Conservation (phyloP, 2,329 filamentous ascomycete genomes). For the Alternaria consortialis region DNA sequence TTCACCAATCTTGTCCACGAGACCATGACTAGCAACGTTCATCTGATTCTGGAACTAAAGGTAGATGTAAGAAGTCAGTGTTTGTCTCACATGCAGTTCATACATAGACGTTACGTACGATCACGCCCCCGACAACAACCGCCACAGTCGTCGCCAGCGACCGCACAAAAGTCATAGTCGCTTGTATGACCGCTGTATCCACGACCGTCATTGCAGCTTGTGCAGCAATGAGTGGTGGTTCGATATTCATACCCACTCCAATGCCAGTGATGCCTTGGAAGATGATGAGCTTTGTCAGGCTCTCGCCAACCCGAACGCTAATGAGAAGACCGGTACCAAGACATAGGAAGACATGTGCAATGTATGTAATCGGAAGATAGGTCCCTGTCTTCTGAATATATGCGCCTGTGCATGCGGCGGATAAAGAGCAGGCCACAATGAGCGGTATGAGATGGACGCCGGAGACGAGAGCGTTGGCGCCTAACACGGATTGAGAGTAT, state of each 20-base stretch:
- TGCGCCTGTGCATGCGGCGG: conserved; percentile 55
- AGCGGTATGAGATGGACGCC: conserved; percentile 67
- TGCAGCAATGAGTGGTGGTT: conserved; percentile 61
- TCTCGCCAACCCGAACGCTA: conserved; percentile 9
- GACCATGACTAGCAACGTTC: conserved; percentile 56
- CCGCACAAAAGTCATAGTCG: conserved; percentile 56
- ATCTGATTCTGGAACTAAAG: conserved; percentile 55
- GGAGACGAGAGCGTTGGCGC: conserved; percentile 64
- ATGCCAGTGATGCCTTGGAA: conserved; percentile 59
- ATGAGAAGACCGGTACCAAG: conserved; percentile 29
- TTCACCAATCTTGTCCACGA: conserved; percentile 57
- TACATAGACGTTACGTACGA: conserved; percentile 23
- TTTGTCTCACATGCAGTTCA: background rate
- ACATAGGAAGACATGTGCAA: conserved; percentile 17
- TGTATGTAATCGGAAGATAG: conserved; percentile 38
- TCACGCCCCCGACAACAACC: conserved; percentile 56
- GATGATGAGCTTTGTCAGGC: conserved; percentile 48
- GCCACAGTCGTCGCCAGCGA: conserved; percentile 53
- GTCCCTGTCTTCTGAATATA: conserved; percentile 51
- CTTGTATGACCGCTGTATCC: conserved; percentile 58
- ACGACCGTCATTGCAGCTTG: conserved; percentile 49
- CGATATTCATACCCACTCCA: conserved; percentile 60
- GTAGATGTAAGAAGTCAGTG: background rate
- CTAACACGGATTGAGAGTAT: conserved; percentile 73
- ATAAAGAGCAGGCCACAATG: conserved; percentile 51